A percentile compares a stretch with the other conserved stretches of the same genome.
These are phyloP conservation scores for Rhizopogon vesiculosus DNA, from an alignment of 768 basidiomycete species.

Conservation along the genomic window DNA sequence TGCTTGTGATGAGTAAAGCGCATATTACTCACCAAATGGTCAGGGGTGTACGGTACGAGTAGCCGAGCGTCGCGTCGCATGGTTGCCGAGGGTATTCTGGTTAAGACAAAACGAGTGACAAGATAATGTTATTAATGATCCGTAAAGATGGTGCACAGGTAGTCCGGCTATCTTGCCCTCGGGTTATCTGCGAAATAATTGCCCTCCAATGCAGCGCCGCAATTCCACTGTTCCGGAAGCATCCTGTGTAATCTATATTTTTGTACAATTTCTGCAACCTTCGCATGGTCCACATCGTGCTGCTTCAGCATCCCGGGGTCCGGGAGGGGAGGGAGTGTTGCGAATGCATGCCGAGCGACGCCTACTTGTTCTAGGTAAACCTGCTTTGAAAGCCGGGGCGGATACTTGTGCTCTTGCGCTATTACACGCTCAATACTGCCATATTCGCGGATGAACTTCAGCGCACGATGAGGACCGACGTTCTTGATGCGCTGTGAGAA, in stretches of 20 bases:
- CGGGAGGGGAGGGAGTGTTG: conserved; percentile 61
- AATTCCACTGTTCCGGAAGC: conserved; percentile 36
- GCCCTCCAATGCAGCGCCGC: conserved; percentile 44
- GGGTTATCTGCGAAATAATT: conserved; percentile 71
- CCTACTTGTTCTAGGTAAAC: conserved; percentile 64
- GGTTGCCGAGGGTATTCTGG: background rate
- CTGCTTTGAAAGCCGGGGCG: conserved; percentile 39
- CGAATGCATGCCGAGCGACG: conserved; percentile 59
- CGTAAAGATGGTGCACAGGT: background rate
- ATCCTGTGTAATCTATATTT: conserved; percentile 45
- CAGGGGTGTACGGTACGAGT: too few species aligned
- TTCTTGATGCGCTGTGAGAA: conserved; percentile 83
- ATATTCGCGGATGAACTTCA: conserved; percentile 68
- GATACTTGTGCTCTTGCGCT: conserved; percentile 44
- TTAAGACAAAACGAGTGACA: background rate
- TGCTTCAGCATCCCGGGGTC: conserved; percentile 30
- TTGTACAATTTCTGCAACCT: conserved; percentile 43
- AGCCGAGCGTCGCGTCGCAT: background rate
- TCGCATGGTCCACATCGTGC: conserved; percentile 34
- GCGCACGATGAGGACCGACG: conserved; percentile 73
- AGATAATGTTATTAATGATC: background rate
- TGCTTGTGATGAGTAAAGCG: too few species aligned
- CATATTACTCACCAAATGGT: too few species aligned
- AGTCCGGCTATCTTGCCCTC: conserved; percentile 9
- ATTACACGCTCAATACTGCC: conserved; percentile 72